Evolutionary conservation across 225 moss, liverwort and hornwort species (phyloP), one percentile per base, ranked within the genome.

Genomic region (Rhytidiadelphus loreus): DNA sequence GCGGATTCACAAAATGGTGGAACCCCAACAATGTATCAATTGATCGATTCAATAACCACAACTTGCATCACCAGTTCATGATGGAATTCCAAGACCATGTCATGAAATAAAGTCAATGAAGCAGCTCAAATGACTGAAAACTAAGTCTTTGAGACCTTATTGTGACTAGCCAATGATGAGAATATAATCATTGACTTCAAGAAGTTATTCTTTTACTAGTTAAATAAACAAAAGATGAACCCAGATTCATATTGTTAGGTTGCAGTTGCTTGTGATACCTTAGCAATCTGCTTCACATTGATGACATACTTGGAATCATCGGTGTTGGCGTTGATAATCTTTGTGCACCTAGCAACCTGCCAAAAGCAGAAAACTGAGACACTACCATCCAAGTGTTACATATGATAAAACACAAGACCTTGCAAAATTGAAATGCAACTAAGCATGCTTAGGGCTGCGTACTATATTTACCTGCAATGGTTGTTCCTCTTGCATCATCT

Each of bases 401-500:
- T 30, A 41, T 57, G 32, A 88, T 44, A 81, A 48, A 68, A 68
- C 50, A 68, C 63, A 46, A 81, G 75, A 41, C 16, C 57, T 87
- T 69, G 50, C 55, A 71, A 33, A 87, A 70, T 7, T 78, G 44
- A 86, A 69, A 55, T 39, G 69, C 55, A 76, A 73, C 28, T 55
- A 82, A 48, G 32, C 19, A 83, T 73, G 23, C 52, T 25, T 70
- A 57, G 21, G 48, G 16, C 83, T 55, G 48, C 59, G 41, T n/a
- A 64, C 48, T 82, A 44, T 16, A 75, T 46, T 37, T 86, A 97
- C 97, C 92, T 97, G 97, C 89, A 97, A 89, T 64, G 97, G 97
- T 80, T 97, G 97, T 83, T 97, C 97, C 89, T 98, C 97, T 92
- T 98, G 97, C 97, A 98, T 98, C 96, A 98, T 96, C 88, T 98